A percentile compares a stretch with the other conserved stretches of the same genome.
These are phyloP conservation scores for Citrullus amarus DNA, from an alignment of 306 rosid species.

Conservation along the genomic window DNA sequence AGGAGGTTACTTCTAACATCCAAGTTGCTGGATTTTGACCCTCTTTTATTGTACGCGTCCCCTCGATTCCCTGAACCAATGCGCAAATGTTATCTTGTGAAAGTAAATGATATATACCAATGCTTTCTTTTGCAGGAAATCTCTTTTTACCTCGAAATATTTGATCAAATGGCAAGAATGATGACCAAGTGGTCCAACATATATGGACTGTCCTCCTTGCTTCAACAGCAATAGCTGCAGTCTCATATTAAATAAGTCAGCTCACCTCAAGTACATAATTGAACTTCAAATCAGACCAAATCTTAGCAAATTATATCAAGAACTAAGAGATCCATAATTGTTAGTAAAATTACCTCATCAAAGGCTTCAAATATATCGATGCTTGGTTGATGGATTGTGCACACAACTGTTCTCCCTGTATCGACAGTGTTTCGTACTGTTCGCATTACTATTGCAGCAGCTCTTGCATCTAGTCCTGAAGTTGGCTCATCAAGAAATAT, in stretches of 20 bases:
- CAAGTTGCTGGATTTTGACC: constrained; percentile 39
- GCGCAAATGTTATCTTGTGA: neutral
- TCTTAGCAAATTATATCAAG: neutral
- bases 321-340: neutral
- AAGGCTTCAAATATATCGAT: constrained; percentile 45
- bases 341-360: constrained; percentile 33
- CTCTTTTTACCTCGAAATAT: constrained; percentile 27
- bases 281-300: neutral
- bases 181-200: constrained; percentile 33
- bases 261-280: neutral
- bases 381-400: constrained; percentile 54
- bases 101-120: neutral
- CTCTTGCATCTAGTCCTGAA: constrained; percentile 52
- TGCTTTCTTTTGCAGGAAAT: neutral
- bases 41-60: constrained; percentile 19
- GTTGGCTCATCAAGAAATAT: constrained; percentile 50
- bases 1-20: constrained; percentile 38
- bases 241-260: neutral
- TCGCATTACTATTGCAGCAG: constrained; percentile 49
- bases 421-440: constrained; percentile 44
- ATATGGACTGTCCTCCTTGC: constrained; percentile 35
- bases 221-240: constrained; percentile 34
- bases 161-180: constrained; percentile 24
- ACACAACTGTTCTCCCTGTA: constrained; percentile 43
- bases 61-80: constrained; percentile 21